Conservation (phyloP, 1,284 basidiomycete species). For the Mycosarcoma maydis region DNA sequence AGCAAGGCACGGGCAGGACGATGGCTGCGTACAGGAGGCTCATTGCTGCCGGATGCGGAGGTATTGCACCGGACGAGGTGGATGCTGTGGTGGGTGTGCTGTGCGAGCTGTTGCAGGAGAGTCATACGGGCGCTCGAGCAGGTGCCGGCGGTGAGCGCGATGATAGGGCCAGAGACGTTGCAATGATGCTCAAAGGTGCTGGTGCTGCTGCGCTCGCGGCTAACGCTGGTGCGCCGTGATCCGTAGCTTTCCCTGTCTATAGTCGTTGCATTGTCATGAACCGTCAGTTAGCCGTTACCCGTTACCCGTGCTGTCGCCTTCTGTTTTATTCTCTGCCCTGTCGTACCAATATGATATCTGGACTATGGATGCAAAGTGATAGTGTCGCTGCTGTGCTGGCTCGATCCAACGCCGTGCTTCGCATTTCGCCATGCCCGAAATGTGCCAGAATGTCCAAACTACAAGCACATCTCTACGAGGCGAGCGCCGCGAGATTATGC, state of each 20-base stretch:
- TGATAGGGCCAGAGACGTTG: conserved; percentile 40
- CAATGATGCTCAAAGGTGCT: conserved; percentile 47
- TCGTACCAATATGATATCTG: too few relatives aligned
- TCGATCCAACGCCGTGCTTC: too few relatives aligned
- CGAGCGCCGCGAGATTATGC: too few relatives aligned
- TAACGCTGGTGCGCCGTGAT: conserved; percentile 20
- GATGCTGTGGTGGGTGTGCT: conserved; percentile 63
- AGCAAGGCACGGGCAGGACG: conserved; percentile 60
- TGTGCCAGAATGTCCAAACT: too few relatives aligned
- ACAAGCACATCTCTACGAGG: too few relatives aligned
- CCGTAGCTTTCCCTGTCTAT: neutral
- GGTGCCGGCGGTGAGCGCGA: conserved; percentile 20
- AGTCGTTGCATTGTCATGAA: neutral
- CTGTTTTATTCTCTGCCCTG: too few relatives aligned
- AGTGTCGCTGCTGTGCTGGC: too few relatives aligned
- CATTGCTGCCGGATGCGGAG: conserved; percentile 64
- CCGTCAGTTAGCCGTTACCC: too few relatives aligned
- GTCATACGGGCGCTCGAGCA: conserved; percentile 14
- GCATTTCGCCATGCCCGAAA: too few relatives aligned
- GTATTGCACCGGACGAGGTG: conserved; percentile 62
- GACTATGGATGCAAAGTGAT: too few relatives aligned
- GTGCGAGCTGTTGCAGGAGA: conserved; percentile 62
- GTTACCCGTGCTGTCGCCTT: neutral
- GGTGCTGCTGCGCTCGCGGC: conserved; percentile 48
- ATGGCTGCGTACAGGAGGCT: conserved; percentile 65